Evolutionary conservation across 768 basidiomycete species (phyloP), one percentile per base, ranked within the genome.

Genomic region (Mycena leptocephala): DNA sequence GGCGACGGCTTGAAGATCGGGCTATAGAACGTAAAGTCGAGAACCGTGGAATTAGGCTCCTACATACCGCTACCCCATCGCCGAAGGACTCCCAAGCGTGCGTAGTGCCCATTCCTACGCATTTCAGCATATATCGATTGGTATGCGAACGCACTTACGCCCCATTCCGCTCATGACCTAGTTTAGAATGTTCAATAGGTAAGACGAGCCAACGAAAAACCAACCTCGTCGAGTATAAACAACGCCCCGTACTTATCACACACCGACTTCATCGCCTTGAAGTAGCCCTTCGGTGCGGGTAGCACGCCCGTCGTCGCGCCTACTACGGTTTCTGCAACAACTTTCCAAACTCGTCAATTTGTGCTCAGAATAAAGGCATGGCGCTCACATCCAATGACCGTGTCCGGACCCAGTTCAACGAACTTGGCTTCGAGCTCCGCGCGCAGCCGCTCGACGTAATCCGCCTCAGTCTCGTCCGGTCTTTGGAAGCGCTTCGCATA

Each of bases 111-210:
- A 97, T 95, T 33, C 95, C 95, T 96, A 76, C 67, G n/a, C 16
- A 48, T 22, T 11, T 30, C 22, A 74, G 32, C 41, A 53, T n/a
- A 39, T 9, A 62, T 59, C 24, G 20, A 32, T 35, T 24, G 46
- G 13, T 39, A 18, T 20, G 16, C 39, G 32, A 24, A 43, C n/a
- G 59, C 46, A 88, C 94, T 84, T 81, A 94, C 96, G 92, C 72
- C 96, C 95, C 94, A 97, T 96, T 55, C 96, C 96, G 81, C 93
- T 92, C 96, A 97, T 97, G 58, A 97, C 87, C 89, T 90, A 71
- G 20, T 56, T n/a, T 58, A 39, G 18, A 62, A 43, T 61, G 28
- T 22, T 76, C 30, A 74, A 48, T 30, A 37, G 11, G 9, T 61
- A 13, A 64, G 41, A 55, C 1, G 14, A 53, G 43, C 65, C 20